Conservation (phyloP, 148 eudicot species). For the Camellia granthamiana region DNA sequence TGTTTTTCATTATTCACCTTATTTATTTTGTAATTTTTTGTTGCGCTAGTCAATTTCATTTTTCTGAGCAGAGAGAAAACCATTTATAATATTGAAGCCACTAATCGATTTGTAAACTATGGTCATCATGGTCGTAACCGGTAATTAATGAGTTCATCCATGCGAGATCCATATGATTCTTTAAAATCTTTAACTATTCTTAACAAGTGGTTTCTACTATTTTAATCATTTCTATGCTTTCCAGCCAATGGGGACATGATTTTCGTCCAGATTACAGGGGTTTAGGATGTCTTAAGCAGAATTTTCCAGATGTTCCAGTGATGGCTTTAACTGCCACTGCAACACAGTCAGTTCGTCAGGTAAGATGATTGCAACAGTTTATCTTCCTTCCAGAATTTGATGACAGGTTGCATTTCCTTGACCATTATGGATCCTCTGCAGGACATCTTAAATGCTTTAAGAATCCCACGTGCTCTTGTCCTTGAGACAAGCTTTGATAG, state of each 20-base stretch:
- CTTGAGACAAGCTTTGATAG: conserved; percentile 93
- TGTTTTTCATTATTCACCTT: conserved; percentile 2
- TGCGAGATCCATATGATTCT: not conserved
- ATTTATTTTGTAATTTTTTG: not conserved
- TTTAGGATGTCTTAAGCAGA: conserved; percentile 86
- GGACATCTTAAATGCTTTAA: conserved; percentile 82
- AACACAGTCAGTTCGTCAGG: conserved; percentile 91
- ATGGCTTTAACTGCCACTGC: conserved; percentile 99
- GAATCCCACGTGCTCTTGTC: conserved; percentile 80
- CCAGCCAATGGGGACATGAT: conserved; percentile 99
- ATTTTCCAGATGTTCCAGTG: conserved; percentile 82
- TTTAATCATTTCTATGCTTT: conserved; percentile 14
- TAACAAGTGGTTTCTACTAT: not conserved
- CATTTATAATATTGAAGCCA: not conserved
- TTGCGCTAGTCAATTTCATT: not conserved
- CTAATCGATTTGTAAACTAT: not conserved
- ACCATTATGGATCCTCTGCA: conserved; percentile 31
- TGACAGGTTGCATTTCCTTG: conserved; percentile 19
- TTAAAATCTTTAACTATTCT: too few species aligned
- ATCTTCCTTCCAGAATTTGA: conserved; percentile 1
- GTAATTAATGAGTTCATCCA: not conserved
- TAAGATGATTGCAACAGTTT: conserved; percentile 20
- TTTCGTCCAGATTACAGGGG: conserved; percentile 97
- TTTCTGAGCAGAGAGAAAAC: not conserved
- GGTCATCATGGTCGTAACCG: not conserved